phyloP scores from a whole-genome alignment of 306 rosid genomes.

The Myrica gale region DNA sequence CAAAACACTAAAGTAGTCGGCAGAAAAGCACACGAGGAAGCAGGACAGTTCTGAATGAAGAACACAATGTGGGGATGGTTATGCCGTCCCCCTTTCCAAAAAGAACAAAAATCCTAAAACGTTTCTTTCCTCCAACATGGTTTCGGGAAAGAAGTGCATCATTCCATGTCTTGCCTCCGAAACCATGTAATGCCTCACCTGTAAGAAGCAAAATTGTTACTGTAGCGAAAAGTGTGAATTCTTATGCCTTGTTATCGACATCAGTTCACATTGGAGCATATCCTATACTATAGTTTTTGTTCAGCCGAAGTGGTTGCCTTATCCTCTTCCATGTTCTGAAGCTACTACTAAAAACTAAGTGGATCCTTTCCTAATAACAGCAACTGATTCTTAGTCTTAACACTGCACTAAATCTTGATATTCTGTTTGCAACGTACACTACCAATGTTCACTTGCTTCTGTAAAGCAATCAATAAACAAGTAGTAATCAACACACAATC shows the following conservation, averaged over 20 bases:
- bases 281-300: not conserved
- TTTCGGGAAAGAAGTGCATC: too few species aligned
- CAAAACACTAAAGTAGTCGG: not conserved
- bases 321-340: conserved; percentile 2
- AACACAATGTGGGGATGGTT: not conserved
- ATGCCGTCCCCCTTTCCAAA: not conserved
- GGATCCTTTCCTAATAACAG: conserved; percentile 11
- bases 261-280: not conserved
- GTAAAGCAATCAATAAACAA: conserved; percentile 6
- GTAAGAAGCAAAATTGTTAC: not conserved
- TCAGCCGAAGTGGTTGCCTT: not conserved
- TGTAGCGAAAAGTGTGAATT: not conserved
- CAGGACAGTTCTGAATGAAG: conserved; percentile 13
- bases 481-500: conserved; percentile 6
- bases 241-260: not conserved
- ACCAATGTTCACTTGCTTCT: conserved; percentile 12
- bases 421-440: not conserved
- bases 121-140: too few species aligned
- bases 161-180: too few species aligned
- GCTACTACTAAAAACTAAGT: not conserved
- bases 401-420: conserved; percentile 12
- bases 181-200: not conserved
- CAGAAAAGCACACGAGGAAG: conserved; percentile 6
- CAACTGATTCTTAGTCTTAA: conserved; percentile 21
- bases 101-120: not conserved